A percentile compares a stretch with the other conserved stretches of the same genome.
These are phyloP conservation scores for Arthrobotrys iridis DNA, from an alignment of 2,329 filamentous ascomycete genomes.

Conservation along the genomic window DNA sequence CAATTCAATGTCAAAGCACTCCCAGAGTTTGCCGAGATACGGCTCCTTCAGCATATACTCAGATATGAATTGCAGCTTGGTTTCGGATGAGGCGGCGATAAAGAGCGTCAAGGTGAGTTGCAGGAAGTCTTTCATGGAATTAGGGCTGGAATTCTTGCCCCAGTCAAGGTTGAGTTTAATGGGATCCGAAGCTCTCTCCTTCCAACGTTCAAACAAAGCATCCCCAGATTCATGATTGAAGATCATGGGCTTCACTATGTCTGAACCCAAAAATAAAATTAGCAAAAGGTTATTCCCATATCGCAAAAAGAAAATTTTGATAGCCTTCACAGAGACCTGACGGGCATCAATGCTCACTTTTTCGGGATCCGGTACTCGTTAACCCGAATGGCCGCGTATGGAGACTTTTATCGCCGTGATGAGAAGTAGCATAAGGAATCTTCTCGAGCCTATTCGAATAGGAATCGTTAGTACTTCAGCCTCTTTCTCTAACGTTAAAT, in stretches of 20 bases:
- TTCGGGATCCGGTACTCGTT: neutral
- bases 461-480: neutral
- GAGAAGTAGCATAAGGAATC: neutral
- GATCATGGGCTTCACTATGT: neutral
- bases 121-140: slow-evolving; percentile 30
- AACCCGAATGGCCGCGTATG: neutral
- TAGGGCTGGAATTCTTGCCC: neutral
- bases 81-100: neutral
- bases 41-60: slow-evolving; percentile 25
- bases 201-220: slow-evolving; percentile 16
- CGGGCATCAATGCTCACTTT: neutral
- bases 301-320: neutral
- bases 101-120: slow-evolving; percentile 17
- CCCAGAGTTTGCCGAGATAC: slow-evolving; percentile 24
- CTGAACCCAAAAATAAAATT: neutral
- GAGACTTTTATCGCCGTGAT: neutral
- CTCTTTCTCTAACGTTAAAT: neutral
- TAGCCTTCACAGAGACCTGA: no score
- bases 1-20: slow-evolving; percentile 27
- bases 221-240: slow-evolving; percentile 5
- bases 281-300: neutral
- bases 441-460: neutral
- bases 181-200: neutral
- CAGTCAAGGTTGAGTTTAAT: slow-evolving; percentile 19
- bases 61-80: slow-evolving; percentile 18